These are phyloP conservation scores for Pythium graminicola DNA, from an alignment of 352 stramenopile genomes.

Conservation along the genomic window DNA sequence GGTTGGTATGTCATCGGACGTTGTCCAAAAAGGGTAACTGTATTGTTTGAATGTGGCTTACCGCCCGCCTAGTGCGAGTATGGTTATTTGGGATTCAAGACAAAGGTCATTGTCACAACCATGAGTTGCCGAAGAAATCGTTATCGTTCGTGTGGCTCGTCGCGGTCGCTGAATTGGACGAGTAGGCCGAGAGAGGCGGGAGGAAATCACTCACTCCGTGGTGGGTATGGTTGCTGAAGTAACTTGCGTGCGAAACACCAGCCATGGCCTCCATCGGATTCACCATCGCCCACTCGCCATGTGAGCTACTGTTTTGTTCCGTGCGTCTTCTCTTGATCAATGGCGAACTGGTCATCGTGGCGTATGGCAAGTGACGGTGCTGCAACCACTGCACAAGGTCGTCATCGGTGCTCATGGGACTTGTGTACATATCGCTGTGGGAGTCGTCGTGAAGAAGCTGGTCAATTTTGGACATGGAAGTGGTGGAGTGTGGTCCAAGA, in stretches of 20 bases:
- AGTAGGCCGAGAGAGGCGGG: constrained; percentile 6
- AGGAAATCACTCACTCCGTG: constrained; percentile 11
- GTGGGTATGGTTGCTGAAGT: constrained; percentile 10
- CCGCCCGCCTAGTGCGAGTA: background rate
- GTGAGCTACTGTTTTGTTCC: constrained; percentile 2
- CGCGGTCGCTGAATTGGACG: background rate
- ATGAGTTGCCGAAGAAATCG: constrained; percentile 14
- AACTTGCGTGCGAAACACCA: constrained; percentile 4
- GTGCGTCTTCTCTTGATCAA: constrained; percentile 18
- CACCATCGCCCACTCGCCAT: constrained; percentile 21
- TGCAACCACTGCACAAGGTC: constrained; percentile 26
- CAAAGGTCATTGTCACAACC: constrained; percentile 11
- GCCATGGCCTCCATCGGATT: constrained; percentile 33
- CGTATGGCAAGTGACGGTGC: constrained; percentile 22
- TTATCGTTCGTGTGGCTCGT: constrained; percentile 7
- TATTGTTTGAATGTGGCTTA: no score
- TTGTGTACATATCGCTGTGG: constrained; percentile 28
- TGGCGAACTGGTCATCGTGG: background rate
- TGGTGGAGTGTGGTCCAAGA: background rate
- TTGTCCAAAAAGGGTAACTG: constrained; percentile 10
- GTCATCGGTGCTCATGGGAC: constrained; percentile 43
- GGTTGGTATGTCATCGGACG: background rate
- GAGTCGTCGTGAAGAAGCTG: constrained; percentile 60
- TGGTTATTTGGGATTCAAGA: background rate
- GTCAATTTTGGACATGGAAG: constrained; percentile 33